These are phyloP conservation scores for Pezicula rhizophila DNA, from an alignment of 2,329 filamentous ascomycete genomes.

Conservation along the genomic window DNA sequence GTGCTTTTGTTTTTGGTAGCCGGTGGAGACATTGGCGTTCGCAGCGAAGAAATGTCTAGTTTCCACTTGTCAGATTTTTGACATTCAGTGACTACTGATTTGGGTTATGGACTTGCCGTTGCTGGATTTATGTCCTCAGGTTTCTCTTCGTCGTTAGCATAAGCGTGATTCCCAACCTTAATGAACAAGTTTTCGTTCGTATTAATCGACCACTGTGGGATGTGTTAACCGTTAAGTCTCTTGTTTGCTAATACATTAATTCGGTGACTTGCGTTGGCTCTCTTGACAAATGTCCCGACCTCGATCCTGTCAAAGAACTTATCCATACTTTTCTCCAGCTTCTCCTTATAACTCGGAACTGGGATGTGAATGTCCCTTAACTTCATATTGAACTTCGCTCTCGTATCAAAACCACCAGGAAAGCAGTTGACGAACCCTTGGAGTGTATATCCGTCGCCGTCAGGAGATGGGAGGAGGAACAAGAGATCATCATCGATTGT, in stretches of 20 bases:
- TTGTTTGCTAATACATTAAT: too few relatives aligned
- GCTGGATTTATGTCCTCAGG: conserved; percentile 36
- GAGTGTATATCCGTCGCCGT: conserved; percentile 40
- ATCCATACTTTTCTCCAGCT: conserved; percentile 55
- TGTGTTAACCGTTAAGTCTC: neutral
- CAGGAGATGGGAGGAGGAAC: conserved; percentile 43
- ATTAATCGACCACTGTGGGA: conserved; percentile 35
- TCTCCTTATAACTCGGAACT: conserved; percentile 50
- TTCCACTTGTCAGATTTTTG: neutral
- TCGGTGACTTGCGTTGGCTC: conserved; percentile 38
- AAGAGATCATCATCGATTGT: conserved; percentile 56
- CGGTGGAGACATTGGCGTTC: conserved; percentile 59
- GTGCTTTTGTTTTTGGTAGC: conserved; percentile 43
- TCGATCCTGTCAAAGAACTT: conserved; percentile 50
- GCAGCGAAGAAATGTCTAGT: conserved; percentile 41
- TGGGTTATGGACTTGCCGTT: conserved; percentile 27
- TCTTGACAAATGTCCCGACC: conserved; percentile 46
- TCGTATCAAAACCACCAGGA: conserved; percentile 51
- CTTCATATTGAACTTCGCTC: conserved; percentile 43
- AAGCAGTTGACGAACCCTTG: conserved; percentile 50
- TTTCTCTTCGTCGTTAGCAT: conserved; percentile 27
- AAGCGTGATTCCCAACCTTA: conserved; percentile 34
- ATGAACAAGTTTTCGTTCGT: conserved; percentile 35
- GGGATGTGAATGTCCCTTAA: conserved; percentile 51
- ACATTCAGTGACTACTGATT: neutral